Evolutionary conservation across 2,329 filamentous ascomycete species (phyloP).

Genomic region (Trichoderma atrobrunneum): DNA sequence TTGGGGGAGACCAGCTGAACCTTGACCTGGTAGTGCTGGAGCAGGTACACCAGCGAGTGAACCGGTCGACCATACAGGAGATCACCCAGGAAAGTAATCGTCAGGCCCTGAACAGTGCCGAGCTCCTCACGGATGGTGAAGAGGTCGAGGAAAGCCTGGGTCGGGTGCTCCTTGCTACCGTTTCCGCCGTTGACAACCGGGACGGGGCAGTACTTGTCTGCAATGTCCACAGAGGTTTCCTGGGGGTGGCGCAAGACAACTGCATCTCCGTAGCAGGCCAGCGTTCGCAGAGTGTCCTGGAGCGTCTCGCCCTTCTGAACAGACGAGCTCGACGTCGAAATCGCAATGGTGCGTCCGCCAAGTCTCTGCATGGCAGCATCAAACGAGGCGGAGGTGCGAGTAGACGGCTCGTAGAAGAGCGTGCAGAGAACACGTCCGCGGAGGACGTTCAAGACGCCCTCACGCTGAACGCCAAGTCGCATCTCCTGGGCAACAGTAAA

Average conservation of each 20-base stretch:
- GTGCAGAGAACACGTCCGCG: conserved; percentile 84
- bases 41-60: conserved; percentile 89
- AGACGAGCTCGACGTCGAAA: conserved; percentile 80
- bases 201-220: conserved; percentile 81
- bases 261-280: conserved; percentile 91
- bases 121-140: conserved; percentile 98
- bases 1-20: conserved; percentile 88
- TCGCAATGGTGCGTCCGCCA: conserved; percentile 78
- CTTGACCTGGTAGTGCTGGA: conserved; percentile 92
- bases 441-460: conserved; percentile 83
- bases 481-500: conserved; percentile 98
- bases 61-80: conserved; percentile 91
- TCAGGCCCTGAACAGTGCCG: conserved; percentile 90
- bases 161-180: conserved; percentile 92
- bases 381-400: conserved; percentile 90
- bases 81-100: conserved; percentile 93
- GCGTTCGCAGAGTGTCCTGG: conserved; percentile 88
- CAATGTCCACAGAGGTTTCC: conserved; percentile 74
- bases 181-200: conserved; percentile 98
- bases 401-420: conserved; percentile 97
- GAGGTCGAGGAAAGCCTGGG: conserved; percentile 93
- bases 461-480: conserved; percentile 88
- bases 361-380: conserved; percentile 98
- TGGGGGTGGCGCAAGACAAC: conserved; percentile 94
- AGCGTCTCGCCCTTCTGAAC: conserved; percentile 93